Percentiles rank a stretch among this genome's conserved stretches.
These are phyloP conservation scores for Debaryomycetaceae sp. DNA, from an alignment of 1,139 yeast genomes.

Conservation along the genomic window DNA sequence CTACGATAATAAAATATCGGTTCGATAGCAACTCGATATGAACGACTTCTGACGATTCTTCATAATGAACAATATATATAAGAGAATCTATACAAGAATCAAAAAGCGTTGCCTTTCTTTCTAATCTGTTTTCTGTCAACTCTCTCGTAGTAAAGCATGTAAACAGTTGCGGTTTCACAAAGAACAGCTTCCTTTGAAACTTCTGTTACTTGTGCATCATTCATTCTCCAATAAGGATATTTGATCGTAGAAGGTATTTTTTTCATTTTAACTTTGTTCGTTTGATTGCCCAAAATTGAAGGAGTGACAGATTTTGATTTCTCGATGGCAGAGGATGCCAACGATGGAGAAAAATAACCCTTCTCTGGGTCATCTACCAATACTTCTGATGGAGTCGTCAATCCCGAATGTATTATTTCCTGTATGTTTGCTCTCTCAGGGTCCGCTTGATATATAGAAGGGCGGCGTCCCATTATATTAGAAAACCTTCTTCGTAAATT, in stretches of 20 bases:
- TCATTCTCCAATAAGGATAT: slow-evolving; percentile 81
- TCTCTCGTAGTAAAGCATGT: slow-evolving; percentile 78
- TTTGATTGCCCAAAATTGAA: slow-evolving; percentile 5
- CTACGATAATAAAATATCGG: no score
- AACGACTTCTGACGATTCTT: no score
- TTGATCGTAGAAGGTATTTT: slow-evolving; percentile 52
- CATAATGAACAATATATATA: no score
- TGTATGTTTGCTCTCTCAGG: slow-evolving; percentile 35
- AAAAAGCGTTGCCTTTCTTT: neutral
- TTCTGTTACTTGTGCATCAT: slow-evolving; percentile 71
- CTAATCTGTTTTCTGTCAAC: slow-evolving; percentile 28
- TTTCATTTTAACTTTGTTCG: slow-evolving; percentile 36
- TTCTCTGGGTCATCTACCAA: slow-evolving; percentile 31
- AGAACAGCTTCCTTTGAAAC: slow-evolving; percentile 58
- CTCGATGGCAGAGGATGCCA: slow-evolving; percentile 1
- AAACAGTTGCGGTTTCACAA: slow-evolving; percentile 69
- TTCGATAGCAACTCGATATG: no score
- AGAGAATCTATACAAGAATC: neutral
- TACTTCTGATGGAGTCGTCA: slow-evolving; percentile 44
- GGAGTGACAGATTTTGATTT: slow-evolving; percentile 3
- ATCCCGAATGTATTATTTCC: slow-evolving; percentile 39
- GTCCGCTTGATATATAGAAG: slow-evolving; percentile 41
- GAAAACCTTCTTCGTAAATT: slow-evolving; percentile 37
- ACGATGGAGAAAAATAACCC: slow-evolving; percentile 17
- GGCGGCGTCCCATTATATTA: slow-evolving; percentile 43